phyloP scores from a whole-genome alignment of 768 basidiomycete species.

The Termitomyces sp. region DNA sequence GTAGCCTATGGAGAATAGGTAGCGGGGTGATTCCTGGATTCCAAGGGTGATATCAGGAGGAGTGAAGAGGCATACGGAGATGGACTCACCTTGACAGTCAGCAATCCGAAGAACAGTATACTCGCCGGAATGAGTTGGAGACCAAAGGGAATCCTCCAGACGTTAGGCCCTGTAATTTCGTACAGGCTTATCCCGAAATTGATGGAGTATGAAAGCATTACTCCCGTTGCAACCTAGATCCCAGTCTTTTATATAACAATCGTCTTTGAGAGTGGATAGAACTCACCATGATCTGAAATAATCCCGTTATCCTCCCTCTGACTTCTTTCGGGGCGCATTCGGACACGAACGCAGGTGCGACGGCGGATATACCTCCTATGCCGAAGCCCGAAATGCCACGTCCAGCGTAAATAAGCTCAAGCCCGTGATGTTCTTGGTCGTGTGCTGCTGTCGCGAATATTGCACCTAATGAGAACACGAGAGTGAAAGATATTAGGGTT shows the following conservation, averaged over 20 bases:
- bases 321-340: slow-evolving; percentile 88
- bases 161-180: slow-evolving; percentile 39
- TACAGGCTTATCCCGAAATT: slow-evolving; percentile 55
- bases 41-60: not conserved
- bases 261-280: not conserved
- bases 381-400: slow-evolving; percentile 82
- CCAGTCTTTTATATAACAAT: not conserved
- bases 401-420: slow-evolving; percentile 75
- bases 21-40: slow-evolving; percentile 70
- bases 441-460: slow-evolving; percentile 69
- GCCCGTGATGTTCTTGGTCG: slow-evolving; percentile 42
- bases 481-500: slow-evolving; percentile 57
- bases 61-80: not conserved
- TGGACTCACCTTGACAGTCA: slow-evolving; percentile 55
- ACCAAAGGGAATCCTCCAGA: slow-evolving; percentile 76
- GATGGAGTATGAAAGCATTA: slow-evolving; percentile 83
- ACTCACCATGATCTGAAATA: slow-evolving; percentile 83
- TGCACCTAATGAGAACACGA: slow-evolving; percentile 75
- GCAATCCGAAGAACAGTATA: slow-evolving; percentile 62
- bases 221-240: slow-evolving; percentile 62
- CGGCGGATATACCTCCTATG: slow-evolving; percentile 78
- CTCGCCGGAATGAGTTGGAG: slow-evolving; percentile 78
- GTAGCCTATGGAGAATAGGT: slow-evolving; percentile 63
- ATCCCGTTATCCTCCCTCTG: slow-evolving; percentile 79
- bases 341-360: slow-evolving; percentile 83